A percentile compares a stretch with the other conserved stretches of the same genome.
phyloP scores from a whole-genome alignment of 768 basidiomycete genomes.

The Imleria badia region DNA sequence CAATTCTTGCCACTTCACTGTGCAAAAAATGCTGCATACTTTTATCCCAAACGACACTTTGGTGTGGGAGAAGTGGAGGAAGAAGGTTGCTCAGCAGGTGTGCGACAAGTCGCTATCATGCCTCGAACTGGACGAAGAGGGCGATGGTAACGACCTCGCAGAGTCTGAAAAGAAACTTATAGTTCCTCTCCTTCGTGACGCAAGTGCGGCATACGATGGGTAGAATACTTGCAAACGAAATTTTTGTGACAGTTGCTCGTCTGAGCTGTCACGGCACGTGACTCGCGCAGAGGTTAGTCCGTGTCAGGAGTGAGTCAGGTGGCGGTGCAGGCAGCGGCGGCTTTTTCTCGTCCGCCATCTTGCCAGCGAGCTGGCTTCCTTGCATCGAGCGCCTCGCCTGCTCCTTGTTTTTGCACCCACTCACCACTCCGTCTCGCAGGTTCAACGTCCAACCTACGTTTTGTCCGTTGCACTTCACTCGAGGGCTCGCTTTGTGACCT shows the following conservation, averaged over 20 bases:
- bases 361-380: too few relatives aligned
- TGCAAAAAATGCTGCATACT: constrained; percentile 8
- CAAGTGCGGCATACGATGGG: constrained; percentile 10
- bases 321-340: too few relatives aligned
- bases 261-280: too few relatives aligned
- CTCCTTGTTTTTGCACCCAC: too few relatives aligned
- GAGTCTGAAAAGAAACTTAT: constrained; percentile 5
- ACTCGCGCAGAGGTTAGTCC: too few relatives aligned
- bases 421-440: too few relatives aligned
- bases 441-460: too few relatives aligned
- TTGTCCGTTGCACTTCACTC: too few relatives aligned
- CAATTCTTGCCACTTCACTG: background rate
- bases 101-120: constrained; percentile 2
- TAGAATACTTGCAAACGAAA: constrained; percentile 3
- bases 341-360: too few relatives aligned
- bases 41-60: constrained; percentile 23
- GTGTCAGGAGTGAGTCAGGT: too few relatives aligned
- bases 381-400: too few relatives aligned
- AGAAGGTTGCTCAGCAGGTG: constrained; percentile 15
- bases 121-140: constrained; percentile 2
- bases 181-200: constrained; percentile 17
- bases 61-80: constrained; percentile 23
- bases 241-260: background rate
- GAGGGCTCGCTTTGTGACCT: too few relatives aligned
- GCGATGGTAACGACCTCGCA: background rate